Evolutionary conservation across 148 eudicot genomes (phyloP), one percentile per base, ranked within the genome.

Genomic region (Diospyros kaki): DNA sequence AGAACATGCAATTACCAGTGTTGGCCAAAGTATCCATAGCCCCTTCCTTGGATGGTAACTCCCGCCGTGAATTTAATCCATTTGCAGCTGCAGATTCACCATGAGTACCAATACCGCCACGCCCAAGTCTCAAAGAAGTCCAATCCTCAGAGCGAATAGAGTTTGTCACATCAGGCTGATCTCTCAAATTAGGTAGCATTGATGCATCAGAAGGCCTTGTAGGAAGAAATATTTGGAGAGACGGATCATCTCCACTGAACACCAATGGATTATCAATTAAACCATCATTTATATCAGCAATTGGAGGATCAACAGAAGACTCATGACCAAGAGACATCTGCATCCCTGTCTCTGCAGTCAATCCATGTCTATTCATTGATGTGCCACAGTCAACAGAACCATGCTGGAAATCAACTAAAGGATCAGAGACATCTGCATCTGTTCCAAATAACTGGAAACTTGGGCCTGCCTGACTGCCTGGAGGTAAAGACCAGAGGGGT

Each of bases 161-260:
- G 77, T 85, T 92, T 51, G 84, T 72, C 56, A 83, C 73, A 63
- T 89, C 92, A 73, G 82, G 87, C 60, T 81, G 89, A 77, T 85
- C 82, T 81, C 88, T 83, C 75, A 81, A 50, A 75, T 82, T 85
- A 73, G 83, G 78, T 68, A 78, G 89, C 44, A 71, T 78, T 50
- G 89, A 76, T 40, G 83, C 60, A 82, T 85, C 84, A 18, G 94
- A 84, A 66, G 99, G 96, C 81, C 84, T 87, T 17, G 96, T 84
- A 4, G 99, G 97, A 77, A 95, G 96, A 88, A 95, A 95, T 76
- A 92, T 81, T 70, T 93, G 97, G 76, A 95, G 96, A 51, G 97
- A 84, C 17, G 97, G 99, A 81, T 95, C 99, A 78, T 90, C 87
- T 56, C 86, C 89, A 59, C 89, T 86, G 80, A 86, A 92, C 58